These are phyloP conservation scores for Sanghuangporus baumii DNA, from an alignment of 1,284 basidiomycete species.

Conservation along the genomic window DNA sequence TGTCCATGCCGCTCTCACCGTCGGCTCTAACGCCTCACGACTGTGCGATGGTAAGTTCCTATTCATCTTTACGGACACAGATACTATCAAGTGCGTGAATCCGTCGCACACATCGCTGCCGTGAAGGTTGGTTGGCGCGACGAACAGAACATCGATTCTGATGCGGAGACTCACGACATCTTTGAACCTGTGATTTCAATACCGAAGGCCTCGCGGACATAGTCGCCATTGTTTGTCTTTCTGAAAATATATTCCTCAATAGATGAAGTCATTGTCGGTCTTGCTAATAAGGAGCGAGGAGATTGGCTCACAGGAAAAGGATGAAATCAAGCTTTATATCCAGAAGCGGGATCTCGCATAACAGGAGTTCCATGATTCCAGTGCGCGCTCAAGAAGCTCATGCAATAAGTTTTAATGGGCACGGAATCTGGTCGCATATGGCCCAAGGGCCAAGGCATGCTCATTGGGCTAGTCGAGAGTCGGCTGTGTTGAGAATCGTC, in stretches of 20 bases:
- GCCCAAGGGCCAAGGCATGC: no score
- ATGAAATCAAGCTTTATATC: no score
- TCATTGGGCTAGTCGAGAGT: no score
- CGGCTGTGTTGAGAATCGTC: no score
- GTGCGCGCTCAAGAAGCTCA: no score
- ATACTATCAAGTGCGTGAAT: conserved; percentile 13
- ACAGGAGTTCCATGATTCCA: no score
- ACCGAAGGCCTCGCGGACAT: not conserved
- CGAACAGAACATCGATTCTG: not conserved
- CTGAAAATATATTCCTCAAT: not conserved
- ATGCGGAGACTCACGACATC: not conserved
- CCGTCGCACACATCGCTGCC: conserved; percentile 1
- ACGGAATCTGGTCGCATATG: no score
- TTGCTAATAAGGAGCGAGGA: no score
- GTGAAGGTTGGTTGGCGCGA: not conserved
- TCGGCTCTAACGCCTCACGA: conserved; percentile 2
- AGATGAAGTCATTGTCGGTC: no score
- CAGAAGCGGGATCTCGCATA: no score
- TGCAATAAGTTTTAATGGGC: no score
- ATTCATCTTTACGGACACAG: not conserved
- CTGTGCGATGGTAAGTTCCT: not conserved
- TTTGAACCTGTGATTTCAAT: not conserved
- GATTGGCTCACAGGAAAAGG: no score
- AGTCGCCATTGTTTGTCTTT: not conserved
- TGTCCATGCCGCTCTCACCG: conserved; percentile 13